phyloP scores from a whole-genome alignment of 2,329 filamentous ascomycete species.

The Colletotrichum sansevieriae region DNA sequence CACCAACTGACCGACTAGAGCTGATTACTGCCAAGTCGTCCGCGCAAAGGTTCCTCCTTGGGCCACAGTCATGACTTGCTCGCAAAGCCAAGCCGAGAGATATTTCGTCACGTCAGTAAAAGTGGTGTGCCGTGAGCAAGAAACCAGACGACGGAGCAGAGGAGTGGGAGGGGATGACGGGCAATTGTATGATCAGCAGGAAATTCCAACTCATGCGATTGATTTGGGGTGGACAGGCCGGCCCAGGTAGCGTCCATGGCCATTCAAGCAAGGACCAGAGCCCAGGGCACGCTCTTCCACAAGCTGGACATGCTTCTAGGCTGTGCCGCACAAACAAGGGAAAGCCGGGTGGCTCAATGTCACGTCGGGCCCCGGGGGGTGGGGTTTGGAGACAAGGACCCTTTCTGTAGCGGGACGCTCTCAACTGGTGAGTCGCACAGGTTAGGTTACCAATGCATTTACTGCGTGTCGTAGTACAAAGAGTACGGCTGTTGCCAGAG shows the following conservation, averaged over 20 bases:
- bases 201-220: constrained; percentile 32
- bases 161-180: constrained; percentile 2
- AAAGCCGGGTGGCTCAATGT: constrained; percentile 30
- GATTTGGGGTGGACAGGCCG: constrained; percentile 30
- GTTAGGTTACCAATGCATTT: neutral
- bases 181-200: constrained; percentile 36
- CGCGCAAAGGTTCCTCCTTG: constrained; percentile 6
- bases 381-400: constrained; percentile 29
- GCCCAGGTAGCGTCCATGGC: constrained; percentile 31
- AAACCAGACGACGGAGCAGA: neutral
- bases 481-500: neutral
- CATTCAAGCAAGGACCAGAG: constrained; percentile 27
- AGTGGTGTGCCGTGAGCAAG: constrained; percentile 22
- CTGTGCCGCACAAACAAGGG: constrained; percentile 42
- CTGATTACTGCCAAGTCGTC: constrained; percentile 16
- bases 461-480: too few relatives aligned
- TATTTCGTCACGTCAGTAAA: neutral
- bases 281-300: constrained; percentile 5
- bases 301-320: constrained; percentile 9
- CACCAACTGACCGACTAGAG: constrained; percentile 19
- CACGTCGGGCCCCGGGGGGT: neutral
- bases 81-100: neutral
- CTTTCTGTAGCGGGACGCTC: constrained; percentile 32
- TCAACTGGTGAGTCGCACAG: constrained; percentile 9
- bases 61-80: constrained; percentile 2